Evolutionary conservation across 1,284 basidiomycete genomes (phyloP).

Genomic region (Cryptococcus maquisensis): DNA sequence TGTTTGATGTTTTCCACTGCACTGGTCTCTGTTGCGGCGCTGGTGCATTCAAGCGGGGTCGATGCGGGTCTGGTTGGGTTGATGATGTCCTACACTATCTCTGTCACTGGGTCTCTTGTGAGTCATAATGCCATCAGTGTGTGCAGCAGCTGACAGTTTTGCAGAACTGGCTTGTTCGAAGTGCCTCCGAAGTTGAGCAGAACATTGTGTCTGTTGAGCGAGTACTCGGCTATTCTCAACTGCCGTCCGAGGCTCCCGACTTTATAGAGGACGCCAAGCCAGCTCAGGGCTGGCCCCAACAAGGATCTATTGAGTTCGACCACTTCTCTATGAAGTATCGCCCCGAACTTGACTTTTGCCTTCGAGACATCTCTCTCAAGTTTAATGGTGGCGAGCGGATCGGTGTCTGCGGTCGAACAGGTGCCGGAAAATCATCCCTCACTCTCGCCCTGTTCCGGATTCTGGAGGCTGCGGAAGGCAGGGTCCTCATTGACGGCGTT

Average conservation of each 20-base stretch:
- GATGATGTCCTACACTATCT: constrained; percentile 79
- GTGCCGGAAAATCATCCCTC: constrained; percentile 86
- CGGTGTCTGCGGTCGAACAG: constrained; percentile 80
- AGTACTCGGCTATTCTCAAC: constrained; percentile 61
- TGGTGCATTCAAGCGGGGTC: constrained; percentile 63
- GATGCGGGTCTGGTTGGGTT: constrained; percentile 90
- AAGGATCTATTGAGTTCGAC: constrained; percentile 71
- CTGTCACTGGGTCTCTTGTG: constrained; percentile 61
- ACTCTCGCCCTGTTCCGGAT: constrained; percentile 57
- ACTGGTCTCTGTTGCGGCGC: constrained; percentile 65
- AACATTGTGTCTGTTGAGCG: constrained; percentile 85
- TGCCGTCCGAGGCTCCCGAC: constrained; percentile 71
- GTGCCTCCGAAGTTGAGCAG: constrained; percentile 86
- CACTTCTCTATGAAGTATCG: constrained; percentile 79
- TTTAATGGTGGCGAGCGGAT: constrained; percentile 70
- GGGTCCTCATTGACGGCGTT: constrained; percentile 75
- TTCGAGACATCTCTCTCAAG: constrained; percentile 67
- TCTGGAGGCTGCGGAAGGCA: constrained; percentile 73
- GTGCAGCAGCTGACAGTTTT: too few species aligned
- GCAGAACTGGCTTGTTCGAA: constrained; percentile 82
- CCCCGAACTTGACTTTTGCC: constrained; percentile 68
- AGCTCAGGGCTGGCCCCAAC: constrained; percentile 64
- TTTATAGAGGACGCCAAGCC: constrained; percentile 66
- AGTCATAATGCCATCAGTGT: constrained; percentile 3
- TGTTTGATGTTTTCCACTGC: constrained; percentile 75